A percentile compares a stretch with the other conserved stretches of the same genome.
phyloP scores from a whole-genome alignment of 805 yeast genomes.

The Wickerhamomyces bisporus region DNA sequence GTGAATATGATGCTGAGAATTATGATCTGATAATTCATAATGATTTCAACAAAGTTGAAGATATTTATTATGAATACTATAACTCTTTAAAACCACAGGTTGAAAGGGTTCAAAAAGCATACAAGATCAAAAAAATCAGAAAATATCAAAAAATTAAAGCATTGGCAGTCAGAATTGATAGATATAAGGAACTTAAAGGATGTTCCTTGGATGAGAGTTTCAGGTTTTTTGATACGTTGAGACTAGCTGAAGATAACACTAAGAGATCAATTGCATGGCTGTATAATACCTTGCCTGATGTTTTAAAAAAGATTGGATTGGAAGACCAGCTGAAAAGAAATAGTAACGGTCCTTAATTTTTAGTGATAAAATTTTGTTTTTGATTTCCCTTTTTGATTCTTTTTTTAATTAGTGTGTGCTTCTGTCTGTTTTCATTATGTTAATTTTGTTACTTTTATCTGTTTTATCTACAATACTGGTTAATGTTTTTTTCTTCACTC shows the following conservation, averaged over 20 bases:
- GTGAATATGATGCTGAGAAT: slow-evolving; percentile 24
- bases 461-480: too few relatives aligned
- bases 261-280: slow-evolving; percentile 32
- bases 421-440: slow-evolving; percentile 10
- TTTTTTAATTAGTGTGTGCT: slow-evolving; percentile 1
- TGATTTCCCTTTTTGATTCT: slow-evolving; percentile 8
- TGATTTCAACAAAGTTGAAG: slow-evolving; percentile 27
- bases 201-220: slow-evolving; percentile 25
- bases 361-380: neutral
- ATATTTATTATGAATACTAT: slow-evolving; percentile 28
- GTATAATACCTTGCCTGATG: slow-evolving; percentile 29
- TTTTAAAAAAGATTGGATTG: slow-evolving; percentile 23
- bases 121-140: slow-evolving; percentile 31
- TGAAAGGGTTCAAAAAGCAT: slow-evolving; percentile 29
- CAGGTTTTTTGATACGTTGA: slow-evolving; percentile 26
- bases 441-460: slow-evolving; percentile 3
- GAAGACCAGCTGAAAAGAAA: slow-evolving; percentile 24
- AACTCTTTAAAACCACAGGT: slow-evolving; percentile 28
- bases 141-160: slow-evolving; percentile 34
- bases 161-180: slow-evolving; percentile 29
- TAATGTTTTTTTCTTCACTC: too few relatives aligned
- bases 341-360: neutral
- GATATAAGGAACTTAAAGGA: slow-evolving; percentile 25
- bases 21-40: slow-evolving; percentile 27
- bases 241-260: slow-evolving; percentile 25